Conservation (phyloP, 768 basidiomycete genomes). For the Kwoniella heveanensis region DNA sequence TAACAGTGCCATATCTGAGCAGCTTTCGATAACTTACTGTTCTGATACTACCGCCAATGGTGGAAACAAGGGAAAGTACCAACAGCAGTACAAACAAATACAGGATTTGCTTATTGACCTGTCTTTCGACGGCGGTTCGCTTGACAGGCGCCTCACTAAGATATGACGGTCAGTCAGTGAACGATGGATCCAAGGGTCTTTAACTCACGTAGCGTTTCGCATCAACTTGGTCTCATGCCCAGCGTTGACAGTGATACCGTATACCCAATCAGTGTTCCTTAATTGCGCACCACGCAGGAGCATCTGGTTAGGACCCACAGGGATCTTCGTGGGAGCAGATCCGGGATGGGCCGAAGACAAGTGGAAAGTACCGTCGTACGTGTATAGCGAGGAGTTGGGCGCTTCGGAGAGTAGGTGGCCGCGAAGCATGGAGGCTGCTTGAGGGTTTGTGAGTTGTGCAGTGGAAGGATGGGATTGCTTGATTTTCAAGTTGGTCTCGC, state of each 20-base stretch:
- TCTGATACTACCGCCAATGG: conserved; percentile 87
- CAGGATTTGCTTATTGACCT: conserved; percentile 94
- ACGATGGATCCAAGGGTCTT: too few relatives aligned
- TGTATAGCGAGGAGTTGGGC: conserved; percentile 96
- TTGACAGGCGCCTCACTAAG: conserved; percentile 91
- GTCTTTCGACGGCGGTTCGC: conserved; percentile 89
- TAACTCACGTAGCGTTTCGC: conserved; percentile 95
- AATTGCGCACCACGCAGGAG: conserved; percentile 91
- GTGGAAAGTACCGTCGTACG: conserved; percentile 68
- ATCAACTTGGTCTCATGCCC: conserved; percentile 98
- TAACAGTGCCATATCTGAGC: neutral
- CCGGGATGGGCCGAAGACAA: conserved; percentile 62
- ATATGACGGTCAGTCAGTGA: too few relatives aligned
- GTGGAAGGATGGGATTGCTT: conserved; percentile 91
- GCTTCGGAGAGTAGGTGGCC: conserved; percentile 92
- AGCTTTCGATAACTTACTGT: conserved; percentile 49
- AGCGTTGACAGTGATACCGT: conserved; percentile 89
- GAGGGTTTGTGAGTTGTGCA: conserved; percentile 72
- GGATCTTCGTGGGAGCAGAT: conserved; percentile 74
- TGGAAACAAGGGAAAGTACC: conserved; percentile 83
- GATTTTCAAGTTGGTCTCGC: conserved; percentile 98
- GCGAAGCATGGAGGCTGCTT: conserved; percentile 69
- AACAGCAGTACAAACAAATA: conserved; percentile 88
- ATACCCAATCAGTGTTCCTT: conserved; percentile 94
- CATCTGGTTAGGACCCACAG: conserved; percentile 91